These are phyloP conservation scores for Verbascum thapsus DNA, from an alignment of 257 asterid species.

Conservation along the genomic window DNA sequence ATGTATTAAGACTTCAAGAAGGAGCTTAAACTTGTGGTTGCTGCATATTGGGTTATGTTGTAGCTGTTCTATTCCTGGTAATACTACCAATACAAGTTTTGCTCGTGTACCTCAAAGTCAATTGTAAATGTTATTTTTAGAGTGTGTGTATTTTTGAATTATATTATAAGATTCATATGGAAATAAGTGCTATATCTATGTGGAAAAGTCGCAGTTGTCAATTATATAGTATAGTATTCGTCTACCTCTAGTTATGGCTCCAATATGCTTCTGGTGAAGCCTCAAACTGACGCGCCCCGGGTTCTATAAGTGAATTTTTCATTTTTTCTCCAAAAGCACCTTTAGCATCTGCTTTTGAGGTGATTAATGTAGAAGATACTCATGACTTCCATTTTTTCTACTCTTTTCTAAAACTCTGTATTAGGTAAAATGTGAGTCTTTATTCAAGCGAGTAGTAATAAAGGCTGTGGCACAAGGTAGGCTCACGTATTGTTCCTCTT, in stretches of 20 bases:
- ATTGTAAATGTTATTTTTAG: neutral
- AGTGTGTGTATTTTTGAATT: neutral
- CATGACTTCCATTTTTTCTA: no score
- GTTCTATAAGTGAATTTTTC: no score
- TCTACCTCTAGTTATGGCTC: no score
- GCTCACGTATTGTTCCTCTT: slow-evolving; percentile 26
- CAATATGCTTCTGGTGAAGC: no score
- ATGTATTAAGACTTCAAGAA: slow-evolving; percentile 8
- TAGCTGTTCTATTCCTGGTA: slow-evolving; percentile 12
- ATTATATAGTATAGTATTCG: slow-evolving; percentile 1
- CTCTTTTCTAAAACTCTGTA: no score
- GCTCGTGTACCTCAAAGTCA: neutral
- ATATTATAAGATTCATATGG: slow-evolving; percentile 1
- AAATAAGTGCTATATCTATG: slow-evolving; percentile 17
- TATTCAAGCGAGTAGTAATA: neutral
- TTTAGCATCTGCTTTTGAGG: no score
- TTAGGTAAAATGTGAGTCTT: no score
- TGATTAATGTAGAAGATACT: no score
- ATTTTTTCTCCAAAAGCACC: no score
- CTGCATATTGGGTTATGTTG: neutral
- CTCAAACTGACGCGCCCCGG: no score
- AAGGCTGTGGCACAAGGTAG: slow-evolving; percentile 7
- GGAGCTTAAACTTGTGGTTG: no score
- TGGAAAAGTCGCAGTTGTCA: slow-evolving; percentile 5
- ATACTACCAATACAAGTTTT: neutral